phyloP scores from a whole-genome alignment of 345 rosid genomes.

The Citrus unshiu region DNA sequence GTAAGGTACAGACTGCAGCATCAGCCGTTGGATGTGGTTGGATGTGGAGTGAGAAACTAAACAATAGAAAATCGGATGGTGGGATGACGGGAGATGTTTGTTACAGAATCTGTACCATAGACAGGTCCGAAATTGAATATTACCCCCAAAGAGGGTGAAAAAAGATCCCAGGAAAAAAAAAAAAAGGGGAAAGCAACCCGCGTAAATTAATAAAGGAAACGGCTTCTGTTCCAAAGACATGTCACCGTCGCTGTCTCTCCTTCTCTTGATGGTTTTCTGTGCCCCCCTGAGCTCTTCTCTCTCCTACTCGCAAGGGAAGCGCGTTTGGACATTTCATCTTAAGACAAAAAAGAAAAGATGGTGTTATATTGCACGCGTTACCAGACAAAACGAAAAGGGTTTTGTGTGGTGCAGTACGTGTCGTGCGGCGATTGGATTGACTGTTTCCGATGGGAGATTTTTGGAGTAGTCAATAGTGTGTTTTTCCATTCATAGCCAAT shows the following conservation, averaged over 20 bases:
- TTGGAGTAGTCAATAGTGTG: not conserved
- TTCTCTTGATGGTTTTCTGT: conserved; percentile 20
- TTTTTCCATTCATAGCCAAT: not conserved
- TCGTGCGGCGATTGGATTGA: not conserved
- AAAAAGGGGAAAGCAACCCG: not conserved
- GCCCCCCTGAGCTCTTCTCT: not conserved
- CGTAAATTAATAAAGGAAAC: not conserved
- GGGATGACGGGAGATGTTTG: no score
- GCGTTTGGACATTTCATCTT: not conserved
- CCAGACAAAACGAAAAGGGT: not conserved
- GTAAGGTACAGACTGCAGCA: no score
- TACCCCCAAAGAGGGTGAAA: not conserved
- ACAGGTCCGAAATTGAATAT: not conserved
- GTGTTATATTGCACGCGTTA: not conserved
- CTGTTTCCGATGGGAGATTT: not conserved
- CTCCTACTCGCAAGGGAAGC: not conserved
- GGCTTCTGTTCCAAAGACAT: not conserved
- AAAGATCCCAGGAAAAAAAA: not conserved
- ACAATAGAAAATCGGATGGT: no score
- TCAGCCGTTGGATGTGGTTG: no score
- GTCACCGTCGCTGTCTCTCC: conserved; percentile 8
- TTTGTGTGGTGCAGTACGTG: not conserved
- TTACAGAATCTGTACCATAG: no score
- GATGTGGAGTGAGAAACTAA: no score
- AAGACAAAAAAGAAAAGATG: no score